Evolutionary conservation across 129 eudicot genomes (phyloP).

Genomic region (Flaveria linearis): DNA sequence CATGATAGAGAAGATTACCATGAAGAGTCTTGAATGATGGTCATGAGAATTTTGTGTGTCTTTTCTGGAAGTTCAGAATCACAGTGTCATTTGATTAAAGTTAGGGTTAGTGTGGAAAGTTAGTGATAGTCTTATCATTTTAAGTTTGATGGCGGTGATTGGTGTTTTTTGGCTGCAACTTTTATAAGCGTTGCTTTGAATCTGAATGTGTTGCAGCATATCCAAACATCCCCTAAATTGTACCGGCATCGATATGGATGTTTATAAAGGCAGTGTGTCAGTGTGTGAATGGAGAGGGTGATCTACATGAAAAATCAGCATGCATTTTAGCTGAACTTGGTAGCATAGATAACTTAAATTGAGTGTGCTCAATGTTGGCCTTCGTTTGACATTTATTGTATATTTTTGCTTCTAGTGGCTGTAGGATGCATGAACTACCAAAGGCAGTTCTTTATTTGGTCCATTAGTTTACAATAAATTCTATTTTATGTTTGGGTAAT

Average conservation of each 20-base stretch:
- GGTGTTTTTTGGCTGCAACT: neutral
- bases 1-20: neutral
- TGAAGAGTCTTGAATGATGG: neutral
- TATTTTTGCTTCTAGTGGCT: neutral
- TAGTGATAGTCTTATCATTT: neutral
- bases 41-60: neutral
- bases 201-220: neutral
- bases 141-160: neutral
- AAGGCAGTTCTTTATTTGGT: neutral
- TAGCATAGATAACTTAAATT: neutral
- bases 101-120: conserved; percentile 2
- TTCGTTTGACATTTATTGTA: neutral
- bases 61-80: neutral
- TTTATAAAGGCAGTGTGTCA: too few relatives aligned
- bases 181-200: neutral
- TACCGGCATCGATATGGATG: neutral
- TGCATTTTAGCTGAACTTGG: conserved; percentile 1
- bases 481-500: neutral
- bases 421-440: neutral
- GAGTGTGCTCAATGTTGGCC: neutral
- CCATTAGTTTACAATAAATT: neutral
- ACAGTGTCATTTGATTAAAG: neutral
- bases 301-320: neutral
- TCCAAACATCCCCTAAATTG: neutral
- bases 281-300: neutral